These are phyloP conservation scores for Microdochium paspali DNA, from an alignment of 2,329 filamentous ascomycete genomes.

Conservation along the genomic window DNA sequence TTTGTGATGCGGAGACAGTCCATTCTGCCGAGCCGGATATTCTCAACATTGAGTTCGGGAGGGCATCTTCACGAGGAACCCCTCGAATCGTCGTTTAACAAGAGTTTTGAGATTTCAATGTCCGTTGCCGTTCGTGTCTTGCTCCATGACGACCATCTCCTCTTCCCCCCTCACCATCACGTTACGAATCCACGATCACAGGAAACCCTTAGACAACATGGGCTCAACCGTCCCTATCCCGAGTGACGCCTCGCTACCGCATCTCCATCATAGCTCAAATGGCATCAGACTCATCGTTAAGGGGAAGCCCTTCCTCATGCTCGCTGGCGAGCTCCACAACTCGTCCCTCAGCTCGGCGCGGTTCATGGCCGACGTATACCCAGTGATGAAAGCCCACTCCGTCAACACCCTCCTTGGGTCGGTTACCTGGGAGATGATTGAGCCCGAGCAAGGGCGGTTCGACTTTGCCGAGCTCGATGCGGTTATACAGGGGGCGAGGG, in stretches of 20 bases:
- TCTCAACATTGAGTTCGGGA: too few species aligned
- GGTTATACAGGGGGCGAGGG: conserved; percentile 4
- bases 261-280: too few species aligned
- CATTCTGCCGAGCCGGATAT: too few species aligned
- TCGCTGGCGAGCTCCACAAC: conserved; percentile 4
- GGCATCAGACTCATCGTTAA: conserved; percentile 5
- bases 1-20: too few species aligned
- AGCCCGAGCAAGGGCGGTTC: conserved; percentile 18
- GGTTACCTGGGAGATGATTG: conserved; percentile 20
- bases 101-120: too few species aligned
- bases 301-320: conserved; percentile 3
- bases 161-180: too few species aligned
- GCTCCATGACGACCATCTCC: too few species aligned
- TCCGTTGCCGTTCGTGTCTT: too few species aligned
- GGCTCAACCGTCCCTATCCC: background rate
- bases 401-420: conserved; percentile 20
- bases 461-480: conserved; percentile 7
- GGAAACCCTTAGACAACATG: background rate
- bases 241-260: background rate
- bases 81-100: too few species aligned
- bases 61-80: too few species aligned
- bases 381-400: conserved; percentile 10
- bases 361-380: conserved; percentile 16
- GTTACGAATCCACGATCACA: background rate
- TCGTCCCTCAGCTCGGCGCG: conserved; percentile 2